Evolutionary conservation across 306 rosid species (phyloP).

Genomic region (Quercus rubra): DNA sequence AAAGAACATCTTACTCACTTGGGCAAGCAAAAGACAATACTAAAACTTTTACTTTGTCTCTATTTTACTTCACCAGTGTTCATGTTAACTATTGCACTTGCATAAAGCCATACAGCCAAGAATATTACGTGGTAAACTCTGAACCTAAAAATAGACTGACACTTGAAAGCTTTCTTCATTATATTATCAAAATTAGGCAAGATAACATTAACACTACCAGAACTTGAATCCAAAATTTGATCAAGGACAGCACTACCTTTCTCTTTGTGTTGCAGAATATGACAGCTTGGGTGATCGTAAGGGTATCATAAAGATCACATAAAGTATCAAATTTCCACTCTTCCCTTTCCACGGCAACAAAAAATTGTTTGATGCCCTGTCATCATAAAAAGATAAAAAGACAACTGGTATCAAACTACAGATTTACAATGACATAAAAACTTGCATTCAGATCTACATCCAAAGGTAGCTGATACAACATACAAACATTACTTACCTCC

Average conservation of each 20-base stretch:
- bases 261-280: slow-evolving; percentile 96
- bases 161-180: background rate
- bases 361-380: slow-evolving; percentile 99
- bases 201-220: background rate
- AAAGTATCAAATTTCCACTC: slow-evolving; percentile 98
- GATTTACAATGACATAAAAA: background rate
- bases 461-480: background rate
- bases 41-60: background rate
- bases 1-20: background rate
- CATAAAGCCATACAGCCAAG: background rate
- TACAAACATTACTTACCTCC: slow-evolving; percentile 55
- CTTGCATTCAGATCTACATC: slow-evolving; percentile 7
- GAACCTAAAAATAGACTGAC: background rate
- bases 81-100: background rate
- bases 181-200: too few species aligned
- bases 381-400: slow-evolving; percentile 1
- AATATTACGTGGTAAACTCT: background rate
- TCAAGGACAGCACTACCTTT: slow-evolving; percentile 50
- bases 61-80: background rate
- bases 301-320: slow-evolving; percentile 97
- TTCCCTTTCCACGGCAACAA: slow-evolving; percentile 94
- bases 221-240: background rate
- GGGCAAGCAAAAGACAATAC: background rate
- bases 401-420: slow-evolving; percentile 12
- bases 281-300: slow-evolving; percentile 96